These are phyloP conservation scores for Prototheca cutis DNA, from an alignment of 163 green algal genomes.

Conservation along the genomic window DNA sequence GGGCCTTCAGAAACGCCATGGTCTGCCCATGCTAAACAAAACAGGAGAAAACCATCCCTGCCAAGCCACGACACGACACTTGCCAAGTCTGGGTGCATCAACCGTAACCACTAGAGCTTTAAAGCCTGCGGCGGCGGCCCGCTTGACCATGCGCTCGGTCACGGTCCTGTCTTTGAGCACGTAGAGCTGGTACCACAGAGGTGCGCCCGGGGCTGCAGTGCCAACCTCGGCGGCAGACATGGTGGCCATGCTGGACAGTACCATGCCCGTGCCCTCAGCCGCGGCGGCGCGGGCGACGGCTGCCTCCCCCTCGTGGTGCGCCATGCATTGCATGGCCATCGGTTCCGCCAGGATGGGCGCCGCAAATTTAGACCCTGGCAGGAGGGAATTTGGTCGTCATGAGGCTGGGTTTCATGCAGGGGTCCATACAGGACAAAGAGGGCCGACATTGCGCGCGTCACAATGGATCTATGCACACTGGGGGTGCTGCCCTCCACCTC, in stretches of 20 bases:
- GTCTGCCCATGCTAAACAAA: no score
- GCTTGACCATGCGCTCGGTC: slow-evolving; percentile 37
- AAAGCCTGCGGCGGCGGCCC: slow-evolving; percentile 66
- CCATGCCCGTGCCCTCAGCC: slow-evolving; percentile 50
- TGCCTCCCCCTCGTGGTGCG: slow-evolving; percentile 61
- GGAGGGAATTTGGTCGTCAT: no score
- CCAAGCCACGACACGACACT: no score
- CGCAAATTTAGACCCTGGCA: slow-evolving; percentile 16
- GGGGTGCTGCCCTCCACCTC: no score
- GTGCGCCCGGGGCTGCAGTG: slow-evolving; percentile 16
- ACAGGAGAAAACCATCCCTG: no score
- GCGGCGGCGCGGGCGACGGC: slow-evolving; percentile 52
- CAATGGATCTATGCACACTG: no score
- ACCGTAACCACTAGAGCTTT: slow-evolving; percentile 83
- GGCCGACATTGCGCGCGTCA: no score
- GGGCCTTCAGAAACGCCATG: no score
- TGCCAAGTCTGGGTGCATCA: slow-evolving; percentile 68
- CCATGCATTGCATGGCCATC: slow-evolving; percentile 85
- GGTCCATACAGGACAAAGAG: no score
- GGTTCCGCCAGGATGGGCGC: slow-evolving; percentile 79
- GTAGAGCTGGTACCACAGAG: slow-evolving; percentile 79
- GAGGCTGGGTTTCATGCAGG: no score
- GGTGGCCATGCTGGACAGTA: slow-evolving; percentile 84
- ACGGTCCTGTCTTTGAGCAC: slow-evolving; percentile 30
- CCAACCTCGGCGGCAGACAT: slow-evolving; percentile 57